Percentiles rank a stretch among this genome's conserved stretches.
Evolutionary conservation across 345 rosid genomes (phyloP).

Genomic region (Sisymbrium irio): DNA sequence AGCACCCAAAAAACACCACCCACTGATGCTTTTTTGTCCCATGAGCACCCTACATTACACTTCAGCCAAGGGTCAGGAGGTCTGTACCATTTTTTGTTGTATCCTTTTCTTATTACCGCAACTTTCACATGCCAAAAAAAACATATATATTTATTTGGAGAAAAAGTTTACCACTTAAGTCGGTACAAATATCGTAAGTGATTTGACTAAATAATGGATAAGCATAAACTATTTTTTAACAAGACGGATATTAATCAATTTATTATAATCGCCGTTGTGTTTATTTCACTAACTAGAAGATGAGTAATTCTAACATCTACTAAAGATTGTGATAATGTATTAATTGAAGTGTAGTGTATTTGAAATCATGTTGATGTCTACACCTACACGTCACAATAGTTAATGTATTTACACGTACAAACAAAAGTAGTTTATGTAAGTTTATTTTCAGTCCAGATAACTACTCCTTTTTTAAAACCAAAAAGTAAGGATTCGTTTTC

Average conservation of each 20-base stretch:
- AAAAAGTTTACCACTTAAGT: too few species aligned
- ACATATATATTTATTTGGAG: too few species aligned
- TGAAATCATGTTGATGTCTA: not conserved
- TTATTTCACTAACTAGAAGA: conserved; percentile 1
- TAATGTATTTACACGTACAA: conserved; percentile 18
- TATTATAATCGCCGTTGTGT: not conserved
- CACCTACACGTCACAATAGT: not conserved
- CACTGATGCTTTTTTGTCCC: too few species aligned
- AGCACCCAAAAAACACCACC: too few species aligned
- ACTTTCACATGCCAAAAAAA: too few species aligned
- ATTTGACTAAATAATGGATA: too few species aligned
- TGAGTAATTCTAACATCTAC: not conserved
- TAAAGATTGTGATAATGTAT: not conserved
- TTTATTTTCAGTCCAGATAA: conserved; percentile 7
- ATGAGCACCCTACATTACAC: too few species aligned
- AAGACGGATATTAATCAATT: not conserved
- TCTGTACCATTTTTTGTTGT: too few species aligned
- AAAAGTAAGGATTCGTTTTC: conserved; percentile 22
- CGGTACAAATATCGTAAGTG: too few species aligned
- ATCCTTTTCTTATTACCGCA: too few species aligned
- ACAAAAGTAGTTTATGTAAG: conserved; percentile 12
- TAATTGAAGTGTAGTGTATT: not conserved
- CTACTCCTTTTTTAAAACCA: conserved; percentile 6
- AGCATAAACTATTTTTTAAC: too few species aligned
- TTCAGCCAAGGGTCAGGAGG: too few species aligned